Evolutionary conservation across 306 rosid genomes (phyloP).

Genomic region (Cicer cuneatum): DNA sequence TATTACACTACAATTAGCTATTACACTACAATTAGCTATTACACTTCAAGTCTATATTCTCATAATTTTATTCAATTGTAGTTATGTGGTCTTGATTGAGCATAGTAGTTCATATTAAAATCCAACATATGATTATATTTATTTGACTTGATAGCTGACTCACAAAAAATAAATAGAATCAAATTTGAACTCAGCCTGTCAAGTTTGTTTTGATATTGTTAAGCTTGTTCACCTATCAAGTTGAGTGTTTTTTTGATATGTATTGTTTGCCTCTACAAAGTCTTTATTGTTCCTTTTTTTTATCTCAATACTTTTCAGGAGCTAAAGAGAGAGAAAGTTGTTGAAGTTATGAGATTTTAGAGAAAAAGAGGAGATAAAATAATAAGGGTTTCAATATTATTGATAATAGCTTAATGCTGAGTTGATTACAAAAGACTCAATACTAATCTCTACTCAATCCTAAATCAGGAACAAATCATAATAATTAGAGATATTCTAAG

Average conservation of each 20-base stretch:
- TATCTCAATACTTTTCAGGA: conserved; percentile 70
- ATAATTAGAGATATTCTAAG: too few species aligned
- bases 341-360: too few species aligned
- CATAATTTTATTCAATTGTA: neutral
- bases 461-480: too few species aligned
- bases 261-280: conserved; percentile 13
- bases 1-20: too few species aligned
- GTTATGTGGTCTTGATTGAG: conserved; percentile 27
- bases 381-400: too few species aligned
- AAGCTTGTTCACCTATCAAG: conserved; percentile 25
- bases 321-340: conserved; percentile 83
- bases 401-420: too few species aligned
- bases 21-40: neutral
- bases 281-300: conserved; percentile 6
- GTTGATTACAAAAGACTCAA: too few species aligned
- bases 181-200: conserved; percentile 38
- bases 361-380: too few species aligned
- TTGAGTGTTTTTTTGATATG: conserved; percentile 30
- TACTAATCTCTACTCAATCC: too few species aligned
- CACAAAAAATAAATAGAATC: conserved; percentile 36
- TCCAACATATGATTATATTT: conserved; percentile 20
- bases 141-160: conserved; percentile 36
- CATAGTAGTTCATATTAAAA: conserved; percentile 31
- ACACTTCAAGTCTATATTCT: neutral
- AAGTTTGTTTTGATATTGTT: conserved; percentile 14